A percentile compares a stretch with the other conserved stretches of the same genome.
Conservation (phyloP, 2,329 filamentous ascomycete species). For the Lachnellula hyalina region DNA sequence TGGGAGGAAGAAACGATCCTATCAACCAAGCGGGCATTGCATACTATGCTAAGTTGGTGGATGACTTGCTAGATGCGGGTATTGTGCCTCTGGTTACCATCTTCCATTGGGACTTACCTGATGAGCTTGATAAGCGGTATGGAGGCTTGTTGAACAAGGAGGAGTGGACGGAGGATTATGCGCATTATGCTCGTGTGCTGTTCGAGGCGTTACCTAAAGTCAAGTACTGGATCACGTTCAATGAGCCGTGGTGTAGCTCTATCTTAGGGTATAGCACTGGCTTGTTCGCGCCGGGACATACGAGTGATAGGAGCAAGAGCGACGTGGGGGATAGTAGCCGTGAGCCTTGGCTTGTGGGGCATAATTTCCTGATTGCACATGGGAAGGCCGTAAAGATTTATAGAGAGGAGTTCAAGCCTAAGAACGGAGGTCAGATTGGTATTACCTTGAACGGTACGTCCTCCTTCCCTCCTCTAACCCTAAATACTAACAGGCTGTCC, state of each 20-base stretch:
- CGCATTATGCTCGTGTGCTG: conserved; percentile 69
- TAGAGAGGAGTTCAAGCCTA: conserved; percentile 73
- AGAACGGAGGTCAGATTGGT: conserved; percentile 70
- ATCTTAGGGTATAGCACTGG: conserved; percentile 76
- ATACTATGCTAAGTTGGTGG: conserved; percentile 73
- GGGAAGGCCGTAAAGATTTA: conserved; percentile 77
- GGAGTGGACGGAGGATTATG: conserved; percentile 79
- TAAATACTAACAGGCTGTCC: not conserved
- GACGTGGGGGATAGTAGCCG: conserved; percentile 65
- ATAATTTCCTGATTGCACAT: conserved; percentile 75
- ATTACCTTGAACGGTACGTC: conserved; percentile 75
- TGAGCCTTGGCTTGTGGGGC: conserved; percentile 79
- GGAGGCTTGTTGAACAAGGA: conserved; percentile 73
- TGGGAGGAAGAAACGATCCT: conserved; percentile 78
- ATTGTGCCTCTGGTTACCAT: conserved; percentile 80
- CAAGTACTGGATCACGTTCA: conserved; percentile 87
- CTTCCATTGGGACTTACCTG: conserved; percentile 84
- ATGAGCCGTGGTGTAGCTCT: conserved; percentile 82
- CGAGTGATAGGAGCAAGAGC: conserved; percentile 68
- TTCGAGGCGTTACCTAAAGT: conserved; percentile 72
- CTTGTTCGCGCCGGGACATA: conserved; percentile 75
- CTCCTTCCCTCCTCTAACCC: not conserved
- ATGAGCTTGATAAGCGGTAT: conserved; percentile 73
- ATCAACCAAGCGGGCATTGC: conserved; percentile 73
- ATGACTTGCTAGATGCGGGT: conserved; percentile 69